Conservation (phyloP, 2,329 filamentous ascomycete genomes). For the Bisporella sp. region DNA sequence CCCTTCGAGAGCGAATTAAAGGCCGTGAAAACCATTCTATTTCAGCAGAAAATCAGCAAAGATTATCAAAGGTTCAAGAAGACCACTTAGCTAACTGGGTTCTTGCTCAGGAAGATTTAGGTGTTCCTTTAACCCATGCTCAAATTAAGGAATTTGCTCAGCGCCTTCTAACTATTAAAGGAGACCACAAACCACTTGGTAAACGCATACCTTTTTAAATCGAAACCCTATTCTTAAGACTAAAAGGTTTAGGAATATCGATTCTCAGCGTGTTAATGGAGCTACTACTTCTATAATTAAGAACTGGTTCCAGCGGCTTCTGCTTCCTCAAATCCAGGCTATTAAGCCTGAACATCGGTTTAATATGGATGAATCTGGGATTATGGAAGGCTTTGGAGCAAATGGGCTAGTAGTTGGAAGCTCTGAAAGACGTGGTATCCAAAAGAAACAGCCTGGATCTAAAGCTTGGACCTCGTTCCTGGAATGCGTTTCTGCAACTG, state of each 20-base stretch:
- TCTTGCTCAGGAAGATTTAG: background rate
- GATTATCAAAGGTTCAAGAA: too few relatives aligned
- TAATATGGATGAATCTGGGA: conserved; percentile 3
- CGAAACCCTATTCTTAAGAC: background rate
- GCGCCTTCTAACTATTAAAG: background rate
- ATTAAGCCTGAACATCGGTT: conserved; percentile 1
- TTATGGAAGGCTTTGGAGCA: conserved; percentile 1
- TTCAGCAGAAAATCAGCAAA: too few relatives aligned
- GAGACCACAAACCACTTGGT: background rate
- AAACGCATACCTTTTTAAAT: background rate
- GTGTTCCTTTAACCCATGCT: background rate
- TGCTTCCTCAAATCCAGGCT: background rate
- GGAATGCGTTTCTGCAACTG: background rate
- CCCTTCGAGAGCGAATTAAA: too few relatives aligned
- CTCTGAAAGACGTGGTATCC: background rate
- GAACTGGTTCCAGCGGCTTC: background rate
- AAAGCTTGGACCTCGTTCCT: conserved; percentile 1
- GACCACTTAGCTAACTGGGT: too few relatives aligned
- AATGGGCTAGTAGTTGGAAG: background rate
- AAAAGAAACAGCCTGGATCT: conserved; percentile 3
- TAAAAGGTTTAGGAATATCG: background rate
- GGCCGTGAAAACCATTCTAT: too few relatives aligned
- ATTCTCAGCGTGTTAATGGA: conserved; percentile 1
- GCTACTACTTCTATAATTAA: conserved; percentile 3
- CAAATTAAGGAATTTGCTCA: background rate